These are phyloP conservation scores for Lasiodiplodia sp. DNA, from an alignment of 2,329 filamentous ascomycete genomes.

Conservation along the genomic window DNA sequence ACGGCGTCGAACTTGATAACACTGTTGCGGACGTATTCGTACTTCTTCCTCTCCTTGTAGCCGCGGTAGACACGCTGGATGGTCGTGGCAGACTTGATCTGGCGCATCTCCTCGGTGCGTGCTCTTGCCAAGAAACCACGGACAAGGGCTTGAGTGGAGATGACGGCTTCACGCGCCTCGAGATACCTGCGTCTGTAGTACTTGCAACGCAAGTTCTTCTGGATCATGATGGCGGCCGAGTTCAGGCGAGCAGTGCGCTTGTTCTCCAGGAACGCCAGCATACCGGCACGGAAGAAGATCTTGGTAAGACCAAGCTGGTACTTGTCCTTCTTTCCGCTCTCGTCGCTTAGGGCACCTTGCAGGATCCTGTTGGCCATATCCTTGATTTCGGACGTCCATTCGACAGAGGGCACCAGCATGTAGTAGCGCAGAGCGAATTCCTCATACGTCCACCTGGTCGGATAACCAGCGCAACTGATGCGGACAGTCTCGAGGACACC, in stretches of 20 bases:
- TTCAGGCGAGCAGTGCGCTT: conserved; percentile 89
- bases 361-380: conserved; percentile 94
- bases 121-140: conserved; percentile 81
- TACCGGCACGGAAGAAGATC: conserved; percentile 98
- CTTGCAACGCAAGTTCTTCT: conserved; percentile 96
- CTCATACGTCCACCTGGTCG: conserved; percentile 97
- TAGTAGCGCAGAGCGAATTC: conserved; percentile 98
- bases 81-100: conserved; percentile 84
- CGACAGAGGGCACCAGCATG: conserved; percentile 88
- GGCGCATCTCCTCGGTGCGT: conserved; percentile 80
- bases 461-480: conserved; percentile 96
- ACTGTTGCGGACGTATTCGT: conserved; percentile 78
- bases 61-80: conserved; percentile 97
- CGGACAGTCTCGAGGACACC: conserved; percentile 98
- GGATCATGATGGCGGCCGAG: conserved; percentile 94
- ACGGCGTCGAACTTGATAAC: conserved; percentile 87
- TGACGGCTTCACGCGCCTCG: conserved; percentile 81
- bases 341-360: conserved; percentile 77
- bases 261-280: conserved; percentile 98
- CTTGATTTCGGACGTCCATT: conserved; percentile 93
- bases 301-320: conserved; percentile 98
- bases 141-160: conserved; percentile 78
- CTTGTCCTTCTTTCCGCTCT: conserved; percentile 69
- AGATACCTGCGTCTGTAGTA: conserved; percentile 94
- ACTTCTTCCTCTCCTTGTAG: conserved; percentile 84